Evolutionary conservation across 1,139 yeast species (phyloP).

Genomic region (Yamadazyma songkhlaensis): DNA sequence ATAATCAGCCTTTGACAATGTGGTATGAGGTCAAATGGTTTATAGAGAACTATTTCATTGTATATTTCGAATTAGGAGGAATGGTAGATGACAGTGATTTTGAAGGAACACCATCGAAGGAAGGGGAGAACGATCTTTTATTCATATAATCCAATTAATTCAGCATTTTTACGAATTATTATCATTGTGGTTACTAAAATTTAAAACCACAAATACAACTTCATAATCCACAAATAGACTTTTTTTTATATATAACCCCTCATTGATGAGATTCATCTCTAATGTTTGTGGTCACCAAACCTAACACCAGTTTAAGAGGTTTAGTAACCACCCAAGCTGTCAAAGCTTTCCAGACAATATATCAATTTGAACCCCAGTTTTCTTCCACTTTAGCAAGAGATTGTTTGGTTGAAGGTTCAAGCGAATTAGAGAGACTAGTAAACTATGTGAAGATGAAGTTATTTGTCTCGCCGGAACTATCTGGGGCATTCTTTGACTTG

Average conservation of each 20-base stretch:
- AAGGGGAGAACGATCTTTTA: too few species aligned
- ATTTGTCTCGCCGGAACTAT: too few species aligned
- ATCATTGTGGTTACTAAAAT: too few species aligned
- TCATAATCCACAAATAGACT: too few species aligned
- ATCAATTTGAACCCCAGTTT: background rate
- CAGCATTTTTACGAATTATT: too few species aligned
- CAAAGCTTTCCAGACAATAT: background rate
- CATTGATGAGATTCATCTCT: too few species aligned
- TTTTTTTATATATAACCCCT: too few species aligned
- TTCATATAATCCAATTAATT: too few species aligned
- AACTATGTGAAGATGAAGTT: background rate
- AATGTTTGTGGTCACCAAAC: background rate
- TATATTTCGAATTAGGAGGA: slow-evolving; percentile 72
- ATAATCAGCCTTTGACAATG: slow-evolving; percentile 54
- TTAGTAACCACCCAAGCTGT: background rate
- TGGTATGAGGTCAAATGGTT: slow-evolving; percentile 83
- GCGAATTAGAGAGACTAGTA: background rate
- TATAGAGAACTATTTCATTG: slow-evolving; percentile 70
- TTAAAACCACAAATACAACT: too few species aligned
- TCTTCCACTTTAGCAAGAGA: slow-evolving; percentile 1
- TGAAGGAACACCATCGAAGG: background rate
- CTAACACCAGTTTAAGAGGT: background rate
- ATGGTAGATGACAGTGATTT: slow-evolving; percentile 38
- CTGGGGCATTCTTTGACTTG: slow-evolving; percentile 2
- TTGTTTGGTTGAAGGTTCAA: background rate